phyloP scores from a whole-genome alignment of 768 basidiomycete species.

The Postia placenta region DNA sequence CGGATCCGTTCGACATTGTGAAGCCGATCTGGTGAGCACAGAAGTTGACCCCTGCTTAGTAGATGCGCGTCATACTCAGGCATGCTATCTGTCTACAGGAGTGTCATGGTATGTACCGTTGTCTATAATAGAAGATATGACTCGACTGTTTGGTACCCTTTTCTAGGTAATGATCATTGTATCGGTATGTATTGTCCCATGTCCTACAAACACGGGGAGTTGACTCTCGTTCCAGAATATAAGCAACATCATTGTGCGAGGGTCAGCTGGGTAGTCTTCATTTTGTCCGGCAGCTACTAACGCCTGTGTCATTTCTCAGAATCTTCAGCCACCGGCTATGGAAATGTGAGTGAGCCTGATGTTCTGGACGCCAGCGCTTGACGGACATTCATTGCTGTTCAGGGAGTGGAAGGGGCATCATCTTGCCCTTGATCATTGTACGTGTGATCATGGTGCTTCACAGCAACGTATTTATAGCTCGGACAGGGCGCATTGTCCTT shows the following conservation, averaged over 20 bases:
- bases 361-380: too few species aligned
- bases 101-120: slow-evolving; percentile 4
- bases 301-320: background rate
- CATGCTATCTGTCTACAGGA: background rate
- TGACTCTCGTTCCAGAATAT: slow-evolving; percentile 3
- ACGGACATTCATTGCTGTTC: too few species aligned
- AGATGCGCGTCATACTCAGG: too few species aligned
- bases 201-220: background rate
- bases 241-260: slow-evolving; percentile 15
- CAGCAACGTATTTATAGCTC: background rate
- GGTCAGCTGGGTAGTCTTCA: slow-evolving; percentile 1
- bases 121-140: background rate
- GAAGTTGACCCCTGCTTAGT: background rate
- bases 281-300: background rate
- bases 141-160: background rate
- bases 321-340: slow-evolving; percentile 13
- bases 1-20: slow-evolving; percentile 3
- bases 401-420: slow-evolving; percentile 6
- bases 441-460: background rate
- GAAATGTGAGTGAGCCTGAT: slow-evolving; percentile 9
- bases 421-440: slow-evolving; percentile 11
- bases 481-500: slow-evolving; percentile 1
- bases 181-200: slow-evolving; percentile 1
- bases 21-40: slow-evolving; percentile 8
- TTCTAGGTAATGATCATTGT: slow-evolving; percentile 13